A percentile compares a stretch with the other conserved stretches of the same genome.
These are phyloP conservation scores for Kodamaea hsintzibuensis DNA, from an alignment of 805 yeast genomes.

Conservation along the genomic window DNA sequence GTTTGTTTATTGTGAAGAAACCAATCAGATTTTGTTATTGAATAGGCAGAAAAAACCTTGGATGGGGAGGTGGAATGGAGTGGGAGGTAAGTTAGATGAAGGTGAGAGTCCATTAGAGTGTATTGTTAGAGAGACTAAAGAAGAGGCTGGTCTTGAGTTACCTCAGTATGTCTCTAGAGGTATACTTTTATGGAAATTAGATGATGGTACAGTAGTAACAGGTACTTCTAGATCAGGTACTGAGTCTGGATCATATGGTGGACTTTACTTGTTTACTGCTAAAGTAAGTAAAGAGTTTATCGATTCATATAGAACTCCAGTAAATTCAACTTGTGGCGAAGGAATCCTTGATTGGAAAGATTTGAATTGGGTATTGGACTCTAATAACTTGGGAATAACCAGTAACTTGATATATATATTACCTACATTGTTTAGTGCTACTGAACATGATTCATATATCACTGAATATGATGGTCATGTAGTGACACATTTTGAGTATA, in stretches of 20 bases:
- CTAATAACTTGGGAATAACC: conserved; percentile 41
- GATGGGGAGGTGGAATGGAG: conserved; percentile 52
- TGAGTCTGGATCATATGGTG: conserved; percentile 20
- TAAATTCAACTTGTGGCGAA: conserved; percentile 30
- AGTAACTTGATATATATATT: conserved; percentile 34
- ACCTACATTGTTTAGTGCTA: conserved; percentile 24
- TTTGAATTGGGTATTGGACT: conserved; percentile 35
- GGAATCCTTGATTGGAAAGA: conserved; percentile 46
- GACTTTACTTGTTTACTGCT: conserved; percentile 43
- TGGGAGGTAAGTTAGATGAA: conserved; percentile 43
- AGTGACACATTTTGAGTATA: conserved; percentile 5
- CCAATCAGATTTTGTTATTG: conserved; percentile 33
- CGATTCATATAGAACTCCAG: conserved; percentile 29
- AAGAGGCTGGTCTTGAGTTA: conserved; percentile 41
- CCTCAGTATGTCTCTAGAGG: conserved; percentile 34
- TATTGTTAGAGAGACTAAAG: conserved; percentile 41
- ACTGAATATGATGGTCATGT: conserved; percentile 22
- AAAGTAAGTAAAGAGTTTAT: conserved; percentile 25
- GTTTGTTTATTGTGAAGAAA: conserved; percentile 30
- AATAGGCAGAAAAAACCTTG: conserved; percentile 45
- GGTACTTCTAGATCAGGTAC: conserved; percentile 5
- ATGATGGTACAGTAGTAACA: conserved; percentile 7
- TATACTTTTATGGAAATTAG: conserved; percentile 34
- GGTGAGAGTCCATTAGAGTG: conserved; percentile 40
- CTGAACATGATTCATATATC: conserved; percentile 23